A percentile compares a stretch with the other conserved stretches of the same genome.
phyloP scores from a whole-genome alignment of 352 stramenopile genomes.

The Halophytophthora polymorphica region DNA sequence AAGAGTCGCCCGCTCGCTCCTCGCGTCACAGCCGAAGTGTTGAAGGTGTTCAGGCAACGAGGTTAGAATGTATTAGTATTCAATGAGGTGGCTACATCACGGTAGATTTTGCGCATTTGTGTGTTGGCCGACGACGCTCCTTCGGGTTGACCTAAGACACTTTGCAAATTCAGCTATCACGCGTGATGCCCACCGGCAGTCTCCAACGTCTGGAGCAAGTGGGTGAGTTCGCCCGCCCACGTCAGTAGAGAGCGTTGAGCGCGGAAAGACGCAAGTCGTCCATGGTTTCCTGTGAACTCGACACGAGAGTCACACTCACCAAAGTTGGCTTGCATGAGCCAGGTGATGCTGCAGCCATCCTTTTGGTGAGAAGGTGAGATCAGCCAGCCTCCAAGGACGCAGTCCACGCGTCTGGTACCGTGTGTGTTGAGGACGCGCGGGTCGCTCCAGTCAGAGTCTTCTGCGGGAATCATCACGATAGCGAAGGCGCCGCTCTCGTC shows the following conservation, averaged over 20 bases:
- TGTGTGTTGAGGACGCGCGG: slow-evolving; percentile 5
- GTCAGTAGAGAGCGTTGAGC: slow-evolving; percentile 36
- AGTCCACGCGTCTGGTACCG: slow-evolving; percentile 39
- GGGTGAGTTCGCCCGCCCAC: slow-evolving; percentile 55
- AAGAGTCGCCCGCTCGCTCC: no score
- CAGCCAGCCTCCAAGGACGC: slow-evolving; percentile 65
- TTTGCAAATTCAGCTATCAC: no score
- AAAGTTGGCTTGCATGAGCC: slow-evolving; percentile 82
- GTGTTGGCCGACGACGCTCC: no score
- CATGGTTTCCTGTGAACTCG: slow-evolving; percentile 56
- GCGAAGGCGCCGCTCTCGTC: slow-evolving; percentile 63
- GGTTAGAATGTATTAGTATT: no score
- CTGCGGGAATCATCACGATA: slow-evolving; percentile 65
- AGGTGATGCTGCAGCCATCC: slow-evolving; percentile 65
- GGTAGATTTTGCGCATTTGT: no score
- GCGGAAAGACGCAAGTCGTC: slow-evolving; percentile 20
- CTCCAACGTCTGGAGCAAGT: slow-evolving; percentile 43
- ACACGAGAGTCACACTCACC: slow-evolving; percentile 43
- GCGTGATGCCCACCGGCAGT: slow-evolving; percentile 9
- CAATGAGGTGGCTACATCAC: no score
- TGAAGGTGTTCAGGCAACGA: no score
- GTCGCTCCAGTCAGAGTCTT: slow-evolving; percentile 30
- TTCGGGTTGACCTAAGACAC: no score
- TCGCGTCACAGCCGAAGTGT: no score
- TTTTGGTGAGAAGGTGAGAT: slow-evolving; percentile 56